phyloP scores from a whole-genome alignment of 2,329 filamentous ascomycete species.

The Arthrobotrys megalospora region DNA sequence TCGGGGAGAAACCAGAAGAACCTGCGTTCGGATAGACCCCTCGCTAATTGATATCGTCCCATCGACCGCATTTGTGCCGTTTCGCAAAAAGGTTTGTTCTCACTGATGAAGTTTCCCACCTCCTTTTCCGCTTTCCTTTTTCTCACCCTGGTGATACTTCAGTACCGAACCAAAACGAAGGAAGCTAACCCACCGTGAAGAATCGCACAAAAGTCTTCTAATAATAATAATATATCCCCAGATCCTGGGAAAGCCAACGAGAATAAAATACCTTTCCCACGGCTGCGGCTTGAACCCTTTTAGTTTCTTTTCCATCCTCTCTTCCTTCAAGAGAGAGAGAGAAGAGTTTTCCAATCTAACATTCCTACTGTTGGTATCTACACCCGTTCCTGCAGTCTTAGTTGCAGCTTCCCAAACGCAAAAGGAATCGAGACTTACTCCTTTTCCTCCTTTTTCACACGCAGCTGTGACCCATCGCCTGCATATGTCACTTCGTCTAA shows the following conservation, averaged over 20 bases:
- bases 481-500: conserved; percentile 55
- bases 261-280: conserved; percentile 59
- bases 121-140: conserved; percentile 52
- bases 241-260: conserved; percentile 47
- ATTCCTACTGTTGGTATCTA: conserved; percentile 44
- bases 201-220: conserved; percentile 34
- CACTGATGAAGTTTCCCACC: conserved; percentile 31
- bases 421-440: conserved; percentile 44
- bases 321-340: conserved; percentile 27
- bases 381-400: conserved; percentile 48
- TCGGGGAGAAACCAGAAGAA: conserved; percentile 52
- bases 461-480: conserved; percentile 40
- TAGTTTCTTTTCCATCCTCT: conserved; percentile 23
- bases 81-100: conserved; percentile 54
- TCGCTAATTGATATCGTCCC: conserved; percentile 59
- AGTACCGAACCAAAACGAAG: conserved; percentile 11
- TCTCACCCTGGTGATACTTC: conserved; percentile 20
- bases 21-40: conserved; percentile 57
- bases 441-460: conserved; percentile 47
- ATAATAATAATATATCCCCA: conserved; percentile 54
- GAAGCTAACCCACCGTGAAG: conserved; percentile 32
- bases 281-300: conserved; percentile 55
- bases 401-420: conserved; percentile 59
- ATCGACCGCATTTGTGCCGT: conserved; percentile 40
- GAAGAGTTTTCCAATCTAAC: conserved; percentile 9